Evolutionary conservation across 2,329 filamentous ascomycete genomes (phyloP).

Genomic region (Ploettnerulaceae sp.): DNA sequence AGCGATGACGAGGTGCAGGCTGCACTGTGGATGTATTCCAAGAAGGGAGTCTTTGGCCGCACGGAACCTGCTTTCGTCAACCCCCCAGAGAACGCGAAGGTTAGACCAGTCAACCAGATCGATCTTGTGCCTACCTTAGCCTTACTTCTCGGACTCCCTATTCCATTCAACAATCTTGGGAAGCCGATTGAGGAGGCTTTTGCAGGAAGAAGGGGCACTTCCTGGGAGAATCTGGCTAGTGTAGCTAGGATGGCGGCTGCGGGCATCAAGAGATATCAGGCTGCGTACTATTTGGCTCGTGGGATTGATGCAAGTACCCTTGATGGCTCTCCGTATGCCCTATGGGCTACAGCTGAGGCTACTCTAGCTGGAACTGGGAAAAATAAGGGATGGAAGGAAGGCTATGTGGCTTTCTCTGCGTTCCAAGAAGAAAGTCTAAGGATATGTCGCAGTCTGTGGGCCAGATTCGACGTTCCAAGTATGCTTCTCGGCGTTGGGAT

Average conservation of each 20-base stretch:
- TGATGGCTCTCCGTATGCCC: constrained; percentile 46
- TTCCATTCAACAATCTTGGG: constrained; percentile 94
- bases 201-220: constrained; percentile 59
- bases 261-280: constrained; percentile 85
- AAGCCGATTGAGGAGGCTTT: constrained; percentile 94
- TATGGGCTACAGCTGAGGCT: constrained; percentile 52
- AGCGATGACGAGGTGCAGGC: constrained; percentile 94
- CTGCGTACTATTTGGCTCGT: constrained; percentile 70
- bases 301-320: constrained; percentile 59
- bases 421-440: constrained; percentile 77
- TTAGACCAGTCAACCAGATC: constrained; percentile 75
- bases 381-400: constrained; percentile 37
- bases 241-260: constrained; percentile 75
- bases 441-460: constrained; percentile 83
- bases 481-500: constrained; percentile 78
- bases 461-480: constrained; percentile 79
- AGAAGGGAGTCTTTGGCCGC: constrained; percentile 77
- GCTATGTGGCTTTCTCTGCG: constrained; percentile 56
- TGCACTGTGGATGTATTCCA: constrained; percentile 98
- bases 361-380: constrained; percentile 34
- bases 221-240: constrained; percentile 71
- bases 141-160: constrained; percentile 81
- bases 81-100: constrained; percentile 69
- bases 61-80: constrained; percentile 53
- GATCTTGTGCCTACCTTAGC: constrained; percentile 91